Percentiles rank a stretch among this genome's conserved stretches.
Conservation (phyloP, 179 eudicot genomes). For the Beta corolliflora region DNA sequence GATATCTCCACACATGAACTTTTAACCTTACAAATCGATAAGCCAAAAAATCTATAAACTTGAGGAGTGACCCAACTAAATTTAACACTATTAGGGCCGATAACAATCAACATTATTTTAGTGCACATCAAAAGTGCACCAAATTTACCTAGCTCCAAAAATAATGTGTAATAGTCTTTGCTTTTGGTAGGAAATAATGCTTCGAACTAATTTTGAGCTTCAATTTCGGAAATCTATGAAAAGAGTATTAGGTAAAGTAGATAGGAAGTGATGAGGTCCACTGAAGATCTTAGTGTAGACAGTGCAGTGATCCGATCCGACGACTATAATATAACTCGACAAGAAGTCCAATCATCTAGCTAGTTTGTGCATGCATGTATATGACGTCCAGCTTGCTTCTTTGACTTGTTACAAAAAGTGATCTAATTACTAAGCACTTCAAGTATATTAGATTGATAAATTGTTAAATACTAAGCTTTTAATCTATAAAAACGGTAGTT, state of each 20-base stretch:
- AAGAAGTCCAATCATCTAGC: not conserved
- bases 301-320: not conserved
- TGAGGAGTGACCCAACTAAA: too few relatives aligned
- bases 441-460: too few relatives aligned
- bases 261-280: conserved; percentile 13
- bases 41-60: too few relatives aligned
- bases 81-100: too few relatives aligned
- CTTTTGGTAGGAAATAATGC: not conserved
- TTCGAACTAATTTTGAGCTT: not conserved
- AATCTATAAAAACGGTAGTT: too few relatives aligned
- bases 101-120: too few relatives aligned
- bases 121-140: too few relatives aligned
- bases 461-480: too few relatives aligned
- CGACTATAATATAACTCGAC: not conserved
- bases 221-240: not conserved
- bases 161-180: too few relatives aligned
- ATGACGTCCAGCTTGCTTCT: not conserved
- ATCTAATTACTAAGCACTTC: not conserved
- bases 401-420: not conserved
- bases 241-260: conserved; percentile 7
- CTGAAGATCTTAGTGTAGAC: not conserved
- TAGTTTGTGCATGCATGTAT: conserved; percentile 3
- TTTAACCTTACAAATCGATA: too few relatives aligned
- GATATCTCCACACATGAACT: too few relatives aligned
- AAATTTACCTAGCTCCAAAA: too few relatives aligned